phyloP scores from a whole-genome alignment of 805 yeast species.

The Zygosaccharomyces bailii region DNA sequence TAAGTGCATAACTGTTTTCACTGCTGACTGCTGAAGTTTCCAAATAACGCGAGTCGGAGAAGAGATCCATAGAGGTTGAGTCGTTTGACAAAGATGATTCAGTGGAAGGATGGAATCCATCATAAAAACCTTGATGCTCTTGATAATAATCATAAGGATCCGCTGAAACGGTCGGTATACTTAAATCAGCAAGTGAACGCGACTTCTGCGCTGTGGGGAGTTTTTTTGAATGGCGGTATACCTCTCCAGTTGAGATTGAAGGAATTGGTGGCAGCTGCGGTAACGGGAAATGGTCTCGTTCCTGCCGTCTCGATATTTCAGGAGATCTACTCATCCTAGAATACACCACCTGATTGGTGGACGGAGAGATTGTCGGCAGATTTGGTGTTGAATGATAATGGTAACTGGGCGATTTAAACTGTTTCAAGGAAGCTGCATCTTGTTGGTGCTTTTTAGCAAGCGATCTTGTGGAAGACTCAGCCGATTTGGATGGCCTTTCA shows the following conservation, averaged over 20 bases:
- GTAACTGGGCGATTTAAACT: constrained; percentile 1
- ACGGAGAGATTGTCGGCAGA: constrained; percentile 13
- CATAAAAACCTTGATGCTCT: constrained; percentile 19
- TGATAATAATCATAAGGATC: constrained; percentile 16
- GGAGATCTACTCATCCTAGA: constrained; percentile 1
- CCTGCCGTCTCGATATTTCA: constrained; percentile 6
- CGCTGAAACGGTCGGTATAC: constrained; percentile 9
- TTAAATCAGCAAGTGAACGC: constrained; percentile 28
- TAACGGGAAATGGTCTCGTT: constrained; percentile 8
- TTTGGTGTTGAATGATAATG: constrained; percentile 14
- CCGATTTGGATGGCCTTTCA: constrained; percentile 7
- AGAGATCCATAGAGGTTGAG: constrained; percentile 22
- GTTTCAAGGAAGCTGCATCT: constrained; percentile 3
- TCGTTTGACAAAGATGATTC: constrained; percentile 13
- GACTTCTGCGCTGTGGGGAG: constrained; percentile 26
- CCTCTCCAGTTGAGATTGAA: constrained; percentile 6
- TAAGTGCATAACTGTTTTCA: constrained; percentile 40
- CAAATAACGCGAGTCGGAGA: constrained; percentile 45
- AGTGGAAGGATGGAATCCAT: constrained; percentile 17
- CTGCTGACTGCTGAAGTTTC: constrained; percentile 46
- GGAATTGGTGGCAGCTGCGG: constrained; percentile 33
- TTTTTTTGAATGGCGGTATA: constrained; percentile 3
- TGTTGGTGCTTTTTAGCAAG: constrained; percentile 2
- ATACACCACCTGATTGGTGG: constrained; percentile 2
- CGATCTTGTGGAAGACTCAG: constrained; percentile 4